These are phyloP conservation scores for Ustilago vetiveriae DNA, from an alignment of 1,284 basidiomycete genomes.

Conservation along the genomic window DNA sequence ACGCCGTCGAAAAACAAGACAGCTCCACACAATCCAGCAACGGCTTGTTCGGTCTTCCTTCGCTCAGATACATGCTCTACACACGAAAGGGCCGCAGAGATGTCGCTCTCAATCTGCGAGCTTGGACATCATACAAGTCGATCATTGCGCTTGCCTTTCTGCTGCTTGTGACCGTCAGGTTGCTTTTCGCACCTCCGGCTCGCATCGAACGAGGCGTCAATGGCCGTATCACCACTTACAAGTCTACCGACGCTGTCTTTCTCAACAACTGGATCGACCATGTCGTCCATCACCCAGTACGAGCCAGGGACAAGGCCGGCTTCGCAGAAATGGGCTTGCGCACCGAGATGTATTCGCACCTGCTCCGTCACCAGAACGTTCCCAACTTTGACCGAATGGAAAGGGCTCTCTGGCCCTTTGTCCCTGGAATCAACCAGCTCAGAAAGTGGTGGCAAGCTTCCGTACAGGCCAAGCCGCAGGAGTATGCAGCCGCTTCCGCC, in stretches of 20 bases:
- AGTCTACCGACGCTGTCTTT: constrained; percentile 32
- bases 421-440: constrained; percentile 48
- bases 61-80: constrained; percentile 20
- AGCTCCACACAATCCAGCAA: background rate
- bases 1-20: background rate
- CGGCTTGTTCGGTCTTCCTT: constrained; percentile 1
- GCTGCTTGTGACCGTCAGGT: constrained; percentile 9
- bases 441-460: constrained; percentile 38
- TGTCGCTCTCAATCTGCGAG: background rate
- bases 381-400: constrained; percentile 48
- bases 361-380: constrained; percentile 35
- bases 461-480: constrained; percentile 25
- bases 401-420: constrained; percentile 46
- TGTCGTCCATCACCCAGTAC: constrained; percentile 41
- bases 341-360: constrained; percentile 50
- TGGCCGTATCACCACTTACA: constrained; percentile 19
- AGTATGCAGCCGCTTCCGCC: constrained; percentile 6
- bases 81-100: constrained; percentile 21
- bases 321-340: constrained; percentile 52
- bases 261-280: constrained; percentile 45
- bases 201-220: constrained; percentile 22
- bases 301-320: constrained; percentile 38
- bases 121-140: constrained; percentile 9
- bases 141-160: constrained; percentile 12
- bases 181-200: constrained; percentile 9